These are phyloP conservation scores for Coemansia sp. DNA, from an alignment of 192 early-diverging fungal genomes.

Conservation along the genomic window DNA sequence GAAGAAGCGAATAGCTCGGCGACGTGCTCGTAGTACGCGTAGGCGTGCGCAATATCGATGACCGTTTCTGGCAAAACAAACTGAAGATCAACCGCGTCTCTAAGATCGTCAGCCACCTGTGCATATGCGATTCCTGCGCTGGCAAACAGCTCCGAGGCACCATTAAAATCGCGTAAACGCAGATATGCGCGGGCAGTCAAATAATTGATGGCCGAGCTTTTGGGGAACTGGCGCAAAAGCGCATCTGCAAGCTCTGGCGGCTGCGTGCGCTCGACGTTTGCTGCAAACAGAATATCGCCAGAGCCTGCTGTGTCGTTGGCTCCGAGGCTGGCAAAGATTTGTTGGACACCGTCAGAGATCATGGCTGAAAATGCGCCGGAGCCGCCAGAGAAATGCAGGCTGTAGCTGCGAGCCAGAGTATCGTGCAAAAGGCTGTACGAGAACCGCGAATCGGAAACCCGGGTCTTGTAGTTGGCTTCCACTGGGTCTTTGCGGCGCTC, in stretches of 20 bases:
- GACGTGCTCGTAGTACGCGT: slow-evolving; percentile 42
- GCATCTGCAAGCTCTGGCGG: slow-evolving; percentile 35
- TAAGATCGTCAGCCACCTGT: slow-evolving; percentile 18
- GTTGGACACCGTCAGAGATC: slow-evolving; percentile 38
- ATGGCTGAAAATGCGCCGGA: slow-evolving; percentile 45
- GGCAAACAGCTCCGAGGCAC: slow-evolving; percentile 35
- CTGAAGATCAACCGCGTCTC: slow-evolving; percentile 29
- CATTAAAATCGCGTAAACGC: slow-evolving; percentile 33
- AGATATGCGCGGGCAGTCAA: slow-evolving; percentile 34
- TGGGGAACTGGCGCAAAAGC: slow-evolving; percentile 33
- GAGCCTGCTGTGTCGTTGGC: neutral
- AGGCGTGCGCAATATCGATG: slow-evolving; percentile 18
- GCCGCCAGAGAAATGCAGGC: slow-evolving; percentile 24
- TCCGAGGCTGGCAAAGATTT: slow-evolving; percentile 28
- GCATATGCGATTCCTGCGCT: slow-evolving; percentile 33
- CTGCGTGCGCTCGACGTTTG: slow-evolving; percentile 28
- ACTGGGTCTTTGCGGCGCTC: slow-evolving; percentile 28
- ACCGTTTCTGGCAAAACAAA: slow-evolving; percentile 26
- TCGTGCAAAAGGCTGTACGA: slow-evolving; percentile 49
- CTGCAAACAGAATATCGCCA: slow-evolving; percentile 24
- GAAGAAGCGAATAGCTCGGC: slow-evolving; percentile 42
- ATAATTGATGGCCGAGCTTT: slow-evolving; percentile 38
- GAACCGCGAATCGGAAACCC: slow-evolving; percentile 5
- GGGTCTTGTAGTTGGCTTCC: neutral
- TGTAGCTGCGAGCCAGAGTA: slow-evolving; percentile 19